phyloP scores from a whole-genome alignment of 345 rosid genomes.

The Populus deltoides region DNA sequence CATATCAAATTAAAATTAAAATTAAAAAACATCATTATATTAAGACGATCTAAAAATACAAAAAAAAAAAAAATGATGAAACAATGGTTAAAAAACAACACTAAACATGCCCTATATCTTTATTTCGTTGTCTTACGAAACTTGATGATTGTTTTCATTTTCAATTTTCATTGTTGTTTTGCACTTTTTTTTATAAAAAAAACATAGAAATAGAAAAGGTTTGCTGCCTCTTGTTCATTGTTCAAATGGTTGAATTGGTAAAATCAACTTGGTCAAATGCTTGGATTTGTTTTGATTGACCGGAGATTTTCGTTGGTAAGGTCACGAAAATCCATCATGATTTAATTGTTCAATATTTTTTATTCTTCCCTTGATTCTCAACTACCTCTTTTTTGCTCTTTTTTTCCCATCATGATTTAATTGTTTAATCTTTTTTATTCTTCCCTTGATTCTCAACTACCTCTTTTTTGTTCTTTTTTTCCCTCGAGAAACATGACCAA shows the following conservation, averaged over 20 bases:
- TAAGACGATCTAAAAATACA: too few relatives aligned
- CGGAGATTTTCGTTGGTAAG: not conserved
- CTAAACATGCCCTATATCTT: not conserved
- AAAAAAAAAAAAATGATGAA: too few relatives aligned
- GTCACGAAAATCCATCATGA: not conserved
- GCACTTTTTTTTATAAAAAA: not conserved
- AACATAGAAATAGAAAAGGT: too few relatives aligned
- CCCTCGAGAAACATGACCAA: not conserved
- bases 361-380: not conserved
- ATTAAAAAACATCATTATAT: too few relatives aligned
- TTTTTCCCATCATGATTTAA: too few relatives aligned
- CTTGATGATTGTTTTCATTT: not conserved
- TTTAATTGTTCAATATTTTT: too few relatives aligned
- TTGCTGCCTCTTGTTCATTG: too few relatives aligned
- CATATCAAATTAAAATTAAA: too few relatives aligned
- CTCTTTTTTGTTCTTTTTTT: not conserved
- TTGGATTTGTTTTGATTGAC: not conserved
- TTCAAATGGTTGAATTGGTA: not conserved
- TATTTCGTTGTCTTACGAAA: slow-evolving; percentile 5
- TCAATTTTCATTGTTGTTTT: not conserved
- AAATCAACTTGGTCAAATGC: slow-evolving; percentile 2
- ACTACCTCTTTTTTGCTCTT: not conserved
- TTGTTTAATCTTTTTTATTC: too few relatives aligned
- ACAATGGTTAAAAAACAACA: too few relatives aligned
- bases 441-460: not conserved